Evolutionary conservation across 2,329 filamentous ascomycete species (phyloP), one percentile per base, ranked within the genome.

Genomic region (Torrubiellomyces zombiae): DNA sequence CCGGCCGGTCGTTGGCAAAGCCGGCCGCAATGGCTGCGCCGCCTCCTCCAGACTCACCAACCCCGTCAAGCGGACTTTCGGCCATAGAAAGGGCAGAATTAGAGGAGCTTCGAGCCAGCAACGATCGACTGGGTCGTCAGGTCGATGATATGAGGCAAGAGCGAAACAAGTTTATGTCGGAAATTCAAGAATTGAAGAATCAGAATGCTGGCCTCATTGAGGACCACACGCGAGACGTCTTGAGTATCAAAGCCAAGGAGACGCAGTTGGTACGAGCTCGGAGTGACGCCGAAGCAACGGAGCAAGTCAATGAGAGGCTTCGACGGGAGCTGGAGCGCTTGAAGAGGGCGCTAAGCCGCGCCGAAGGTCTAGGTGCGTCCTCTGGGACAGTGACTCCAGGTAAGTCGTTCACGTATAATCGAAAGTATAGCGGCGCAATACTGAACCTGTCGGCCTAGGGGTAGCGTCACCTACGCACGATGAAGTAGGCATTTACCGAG

Each of bases 201-300:
- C 82, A 94, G 47, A 98, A 98, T 42, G 89, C 89, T 14, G 78
- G 89, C 34, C 62, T 98, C 17, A 98, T 98, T 32, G 89, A 98
- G 51, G 86, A 95, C 41, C 86, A 95, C 48, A 98, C 89, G 0
- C 68, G 86, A 23, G 86, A 98, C 41, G 82, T 94, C 0, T 62
- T 98, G 20, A 89, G 83, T 38, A 91, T 98, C 55, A 95, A 95
- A 50, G 89, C 89, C 9, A 98, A 98, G 52, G 89, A 98, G 50
- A 95, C 89, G 3, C 89, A 98, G 42, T 66, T 98, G 5, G 86
- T 95, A 7, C 75, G 89, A 21, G 85, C 89, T 8, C 68, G 85
- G 27, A 83, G 79, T 36, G 89, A 98, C 42, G 79, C 77, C 16
- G 86, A 95, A 47, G 73, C 80, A 1, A 80, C 85, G 0, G 83